phyloP scores from a whole-genome alignment of 306 rosid genomes.

The Ceratonia siliqua region DNA sequence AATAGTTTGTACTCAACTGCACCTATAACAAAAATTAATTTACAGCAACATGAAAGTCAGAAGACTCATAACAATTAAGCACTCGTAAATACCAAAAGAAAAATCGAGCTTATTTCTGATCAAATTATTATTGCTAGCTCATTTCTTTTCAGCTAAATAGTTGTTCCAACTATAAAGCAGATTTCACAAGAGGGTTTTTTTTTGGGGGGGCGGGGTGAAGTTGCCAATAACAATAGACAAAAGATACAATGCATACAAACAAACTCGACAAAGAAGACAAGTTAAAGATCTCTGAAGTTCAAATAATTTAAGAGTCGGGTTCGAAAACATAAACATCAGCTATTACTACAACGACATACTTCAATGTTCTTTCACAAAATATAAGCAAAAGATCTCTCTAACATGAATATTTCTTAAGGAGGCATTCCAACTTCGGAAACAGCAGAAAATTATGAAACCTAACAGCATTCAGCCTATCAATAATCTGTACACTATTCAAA shows the following conservation, averaged over 20 bases:
- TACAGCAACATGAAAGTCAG: conserved; percentile 36
- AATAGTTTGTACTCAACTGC: conserved; percentile 95
- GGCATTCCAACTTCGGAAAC: conserved; percentile 21
- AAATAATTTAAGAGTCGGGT: background rate
- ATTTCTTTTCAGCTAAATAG: background rate
- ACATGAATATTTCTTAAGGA: background rate
- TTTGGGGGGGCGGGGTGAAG: conserved; percentile 3
- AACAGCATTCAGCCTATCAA: background rate
- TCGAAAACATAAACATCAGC: background rate
- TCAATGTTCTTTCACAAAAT: background rate
- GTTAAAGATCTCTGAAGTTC: background rate
- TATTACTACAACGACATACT: background rate
- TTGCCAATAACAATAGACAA: background rate
- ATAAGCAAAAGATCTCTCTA: conserved; percentile 2
- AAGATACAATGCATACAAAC: conserved; percentile 20
- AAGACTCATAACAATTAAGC: background rate
- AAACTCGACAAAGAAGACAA: background rate
- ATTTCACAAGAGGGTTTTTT: background rate
- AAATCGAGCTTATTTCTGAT: background rate
- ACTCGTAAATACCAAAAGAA: background rate
- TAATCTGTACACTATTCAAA: background rate
- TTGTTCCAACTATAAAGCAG: conserved; percentile 4
- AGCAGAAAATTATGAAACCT: background rate
- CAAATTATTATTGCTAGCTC: background rate
- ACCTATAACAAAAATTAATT: conserved; percentile 53